A percentile compares a stretch with the other conserved stretches of the same genome.
Conservation (phyloP, 768 basidiomycete species). For the Sarcodon aspratus region DNA sequence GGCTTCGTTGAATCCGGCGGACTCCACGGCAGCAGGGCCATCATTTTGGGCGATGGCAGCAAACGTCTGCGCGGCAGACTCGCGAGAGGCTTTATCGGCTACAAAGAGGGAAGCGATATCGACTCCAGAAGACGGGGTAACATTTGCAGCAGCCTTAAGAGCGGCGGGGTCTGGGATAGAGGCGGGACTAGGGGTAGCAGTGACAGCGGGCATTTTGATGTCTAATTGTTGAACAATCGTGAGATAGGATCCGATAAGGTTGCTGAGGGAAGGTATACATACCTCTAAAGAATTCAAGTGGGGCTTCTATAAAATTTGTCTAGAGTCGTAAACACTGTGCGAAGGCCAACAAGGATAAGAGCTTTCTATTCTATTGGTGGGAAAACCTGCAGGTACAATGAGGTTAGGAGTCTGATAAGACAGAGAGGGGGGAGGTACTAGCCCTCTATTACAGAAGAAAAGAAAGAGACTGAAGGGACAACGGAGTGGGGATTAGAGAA, state of each 20-base stretch:
- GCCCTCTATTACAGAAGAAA: not conserved
- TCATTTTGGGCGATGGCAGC: constrained; percentile 73
- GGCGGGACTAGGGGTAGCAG: constrained; percentile 48
- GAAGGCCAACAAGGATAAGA: constrained; percentile 40
- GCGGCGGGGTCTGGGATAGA: constrained; percentile 47
- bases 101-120: constrained; percentile 72
- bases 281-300: constrained; percentile 26
- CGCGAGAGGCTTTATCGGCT: constrained; percentile 76
- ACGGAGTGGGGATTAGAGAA: not conserved
- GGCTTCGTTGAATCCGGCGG: constrained; percentile 61
- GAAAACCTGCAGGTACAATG: constrained; percentile 16
- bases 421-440: not conserved
- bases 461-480: not conserved
- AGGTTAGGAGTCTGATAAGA: not conserved
- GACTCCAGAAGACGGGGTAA: constrained; percentile 8
- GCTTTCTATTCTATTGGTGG: constrained; percentile 46
- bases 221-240: constrained; percentile 22
- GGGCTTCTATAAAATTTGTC: constrained; percentile 20
- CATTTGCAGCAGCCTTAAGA: constrained; percentile 44
- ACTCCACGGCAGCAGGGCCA: constrained; percentile 66
- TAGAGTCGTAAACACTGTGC: constrained; percentile 22
- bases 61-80: constrained; percentile 56
- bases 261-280: not conserved
- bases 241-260: not conserved
- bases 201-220: constrained; percentile 73